phyloP scores from a whole-genome alignment of 2,329 filamentous ascomycete species.

The Colletotrichum horii region DNA sequence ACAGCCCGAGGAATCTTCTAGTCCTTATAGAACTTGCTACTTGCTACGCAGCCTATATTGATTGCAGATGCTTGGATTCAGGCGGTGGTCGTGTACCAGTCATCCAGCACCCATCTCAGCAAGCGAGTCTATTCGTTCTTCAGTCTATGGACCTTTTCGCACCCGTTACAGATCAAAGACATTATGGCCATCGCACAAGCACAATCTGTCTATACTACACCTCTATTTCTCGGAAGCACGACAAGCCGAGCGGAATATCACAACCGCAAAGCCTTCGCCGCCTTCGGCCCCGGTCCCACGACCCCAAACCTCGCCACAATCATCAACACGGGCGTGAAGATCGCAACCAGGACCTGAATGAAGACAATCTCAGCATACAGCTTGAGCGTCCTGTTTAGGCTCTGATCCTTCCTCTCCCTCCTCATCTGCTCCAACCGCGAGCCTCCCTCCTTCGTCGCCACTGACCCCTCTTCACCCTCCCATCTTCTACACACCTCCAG shows the following conservation, averaged over 20 bases:
- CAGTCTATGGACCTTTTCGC: neutral
- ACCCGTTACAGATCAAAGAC: neutral
- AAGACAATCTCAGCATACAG: constrained; percentile 3
- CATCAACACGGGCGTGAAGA: constrained; percentile 17
- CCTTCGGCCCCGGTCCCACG: constrained; percentile 4
- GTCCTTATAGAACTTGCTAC: neutral
- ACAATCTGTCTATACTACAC: neutral
- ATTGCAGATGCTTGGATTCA: neutral
- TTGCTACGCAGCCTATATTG: neutral
- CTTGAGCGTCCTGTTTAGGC: neutral
- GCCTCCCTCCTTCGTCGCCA: neutral
- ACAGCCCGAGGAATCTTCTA: neutral
- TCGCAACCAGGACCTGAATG: neutral
- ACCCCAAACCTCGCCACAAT: constrained; percentile 9
- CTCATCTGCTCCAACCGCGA: neutral
- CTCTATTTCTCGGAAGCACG: fast-evolving
- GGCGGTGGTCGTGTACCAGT: fast-evolving
- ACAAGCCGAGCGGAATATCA: neutral
- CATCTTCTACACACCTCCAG: constrained; percentile 56
- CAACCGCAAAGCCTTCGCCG: constrained; percentile 5
- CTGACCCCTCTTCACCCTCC: neutral
- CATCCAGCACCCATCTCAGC: neutral
- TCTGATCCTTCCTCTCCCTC: neutral
- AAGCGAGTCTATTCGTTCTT: neutral
- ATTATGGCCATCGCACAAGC: neutral